Base-by-base conservation (phyloP, 352 stramenopile species). In the Globisporangium takayamanum region DNA sequence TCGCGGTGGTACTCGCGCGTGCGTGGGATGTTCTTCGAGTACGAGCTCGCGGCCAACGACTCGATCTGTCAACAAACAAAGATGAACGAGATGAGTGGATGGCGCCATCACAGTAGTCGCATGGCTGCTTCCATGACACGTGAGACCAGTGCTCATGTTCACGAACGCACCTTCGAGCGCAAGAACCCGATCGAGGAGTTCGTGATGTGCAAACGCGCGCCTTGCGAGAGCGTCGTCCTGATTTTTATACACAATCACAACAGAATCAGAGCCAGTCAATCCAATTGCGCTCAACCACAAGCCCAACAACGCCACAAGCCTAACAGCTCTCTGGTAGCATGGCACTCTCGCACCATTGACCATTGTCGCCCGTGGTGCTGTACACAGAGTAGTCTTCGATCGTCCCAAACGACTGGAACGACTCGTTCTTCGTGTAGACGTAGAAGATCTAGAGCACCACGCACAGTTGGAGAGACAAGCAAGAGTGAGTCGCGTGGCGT, bases 361-460 rank as follows among this genome's bases (percentile, higher is more conserved):
- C 52, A 18, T 79, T 76, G 18, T 71, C 63, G 3, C 60, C 44
- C 2, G 80, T 62, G 1, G 59, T 48, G 44, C 78, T 68, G 50
- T 88, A 91, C 37, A 88, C 70, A 0, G 73, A 73, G 60, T 78
- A 90, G 53, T 89, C 80, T 66, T 89, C 78, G n/a, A 93, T 74
- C 0, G 78, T 64, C 5, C 80, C 79, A n/a, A 93, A 46, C 12
- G 78, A 74, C 30, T 80, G 72, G 54, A 91, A 91, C 39, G 79
- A 88, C 33, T 80, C 57, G 57, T 93, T 93, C 59, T 73, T 79
- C 30, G 86, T 68, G 52, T 88, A 89, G 18, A 93, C 81, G 57
- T 91, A 93, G 53, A 93, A 88, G 12, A 86, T 55, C 79, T 92
- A 46, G 14, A 14, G 42, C 0, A 25, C 18, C 18, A 44, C 7